A percentile compares a stretch with the other conserved stretches of the same genome.
Conservation (phyloP, 768 basidiomycete species). For the Leccinum subtestaceum region DNA sequence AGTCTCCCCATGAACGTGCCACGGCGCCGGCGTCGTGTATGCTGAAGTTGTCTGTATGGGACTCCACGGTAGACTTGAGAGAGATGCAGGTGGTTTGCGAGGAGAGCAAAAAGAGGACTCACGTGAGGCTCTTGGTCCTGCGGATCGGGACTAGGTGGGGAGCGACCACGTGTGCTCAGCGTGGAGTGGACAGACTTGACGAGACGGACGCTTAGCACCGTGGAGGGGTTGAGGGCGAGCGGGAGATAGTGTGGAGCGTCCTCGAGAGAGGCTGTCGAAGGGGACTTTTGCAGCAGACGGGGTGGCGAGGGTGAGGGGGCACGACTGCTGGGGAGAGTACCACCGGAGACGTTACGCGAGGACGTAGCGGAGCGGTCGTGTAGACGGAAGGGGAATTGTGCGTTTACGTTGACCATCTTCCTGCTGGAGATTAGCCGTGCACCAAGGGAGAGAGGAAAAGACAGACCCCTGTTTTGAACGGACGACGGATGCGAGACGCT, state of each 20-base stretch:
- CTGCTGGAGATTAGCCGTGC: constrained; percentile 31
- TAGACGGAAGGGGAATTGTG: constrained; percentile 60
- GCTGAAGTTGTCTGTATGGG: constrained; percentile 26
- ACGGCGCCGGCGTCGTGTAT: constrained; percentile 33
- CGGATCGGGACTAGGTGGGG: neutral
- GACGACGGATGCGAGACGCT: constrained; percentile 53
- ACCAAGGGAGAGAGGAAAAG: neutral
- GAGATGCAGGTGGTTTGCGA: constrained; percentile 2
- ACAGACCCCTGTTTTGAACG: constrained; percentile 60
- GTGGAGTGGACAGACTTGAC: constrained; percentile 12
- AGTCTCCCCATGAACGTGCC: constrained; percentile 36
- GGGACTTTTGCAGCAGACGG: constrained; percentile 19
- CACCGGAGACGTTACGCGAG: constrained; percentile 35
- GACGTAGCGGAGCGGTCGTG: constrained; percentile 34
- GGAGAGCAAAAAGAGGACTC: constrained; percentile 6
- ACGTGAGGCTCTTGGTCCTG: constrained; percentile 14
- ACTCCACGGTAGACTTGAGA: constrained; percentile 10
- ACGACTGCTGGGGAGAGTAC: constrained; percentile 23
- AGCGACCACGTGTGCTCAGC: constrained; percentile 21
- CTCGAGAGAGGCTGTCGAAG: constrained; percentile 25
- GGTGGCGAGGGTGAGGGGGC: constrained; percentile 20
- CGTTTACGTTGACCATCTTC: constrained; percentile 70
- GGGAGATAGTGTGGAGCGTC: constrained; percentile 13
- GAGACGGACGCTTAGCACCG: constrained; percentile 28
- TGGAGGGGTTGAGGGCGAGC: neutral